Conservation (phyloP, 2,329 filamentous ascomycete genomes). For the Hypoxylon sp. region DNA sequence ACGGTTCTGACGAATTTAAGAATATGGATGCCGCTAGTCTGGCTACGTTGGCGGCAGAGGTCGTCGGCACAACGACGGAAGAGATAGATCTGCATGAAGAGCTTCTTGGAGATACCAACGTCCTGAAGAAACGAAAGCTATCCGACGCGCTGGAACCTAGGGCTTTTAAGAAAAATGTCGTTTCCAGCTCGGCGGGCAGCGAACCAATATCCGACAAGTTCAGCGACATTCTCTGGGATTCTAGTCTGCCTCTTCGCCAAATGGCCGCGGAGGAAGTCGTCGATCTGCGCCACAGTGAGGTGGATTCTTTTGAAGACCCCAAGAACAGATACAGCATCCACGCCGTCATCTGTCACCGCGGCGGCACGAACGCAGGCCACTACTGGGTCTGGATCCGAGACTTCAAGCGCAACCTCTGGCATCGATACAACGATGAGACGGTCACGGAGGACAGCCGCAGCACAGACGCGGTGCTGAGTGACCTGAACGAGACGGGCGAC, state of each 20-base stretch:
- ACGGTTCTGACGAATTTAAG: constrained; percentile 3
- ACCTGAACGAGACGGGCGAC: constrained; percentile 73
- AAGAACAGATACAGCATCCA: constrained; percentile 81
- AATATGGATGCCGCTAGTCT: constrained; percentile 4
- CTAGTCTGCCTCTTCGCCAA: constrained; percentile 43
- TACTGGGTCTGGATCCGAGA: constrained; percentile 98
- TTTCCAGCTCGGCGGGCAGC: neutral
- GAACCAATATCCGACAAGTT: constrained; percentile 19
- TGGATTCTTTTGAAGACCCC: constrained; percentile 67
- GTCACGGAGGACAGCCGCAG: constrained; percentile 74
- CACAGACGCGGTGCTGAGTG: constrained; percentile 71
- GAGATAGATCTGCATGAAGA: neutral
- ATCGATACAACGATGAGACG: constrained; percentile 89
- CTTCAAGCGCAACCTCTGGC: constrained; percentile 82
- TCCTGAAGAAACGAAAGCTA: constrained; percentile 27
- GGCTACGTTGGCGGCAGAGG: neutral
- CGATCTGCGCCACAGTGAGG: constrained; percentile 47
- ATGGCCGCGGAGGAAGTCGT: constrained; percentile 58
- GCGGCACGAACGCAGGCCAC: constrained; percentile 77
- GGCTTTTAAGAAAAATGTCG: constrained; percentile 21
- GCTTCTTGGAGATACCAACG: constrained; percentile 26
- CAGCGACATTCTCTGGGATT: constrained; percentile 35
- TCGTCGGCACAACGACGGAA: neutral
- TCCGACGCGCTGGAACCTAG: constrained; percentile 6
- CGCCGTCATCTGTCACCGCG: constrained; percentile 91